A percentile compares a stretch with the other conserved stretches of the same genome.
phyloP scores from a whole-genome alignment of 139 green algal species.

The Picochlorum sp. region DNA sequence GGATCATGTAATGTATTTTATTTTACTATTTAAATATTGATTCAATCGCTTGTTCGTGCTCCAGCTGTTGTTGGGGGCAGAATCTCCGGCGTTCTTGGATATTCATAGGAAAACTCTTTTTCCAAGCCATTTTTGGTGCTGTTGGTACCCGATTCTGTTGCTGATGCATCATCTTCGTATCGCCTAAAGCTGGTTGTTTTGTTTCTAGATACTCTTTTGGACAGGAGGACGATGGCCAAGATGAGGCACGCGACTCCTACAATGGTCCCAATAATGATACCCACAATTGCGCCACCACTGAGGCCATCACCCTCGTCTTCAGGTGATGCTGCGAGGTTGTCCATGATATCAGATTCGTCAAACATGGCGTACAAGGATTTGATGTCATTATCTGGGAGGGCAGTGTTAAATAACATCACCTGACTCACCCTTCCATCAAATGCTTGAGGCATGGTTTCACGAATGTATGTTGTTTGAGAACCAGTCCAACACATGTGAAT shows the following conservation, averaged over 20 bases:
- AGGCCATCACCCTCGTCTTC: slow-evolving; percentile 4
- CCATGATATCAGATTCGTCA: not conserved
- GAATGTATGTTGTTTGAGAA: not conserved
- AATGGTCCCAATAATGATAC: slow-evolving; percentile 17
- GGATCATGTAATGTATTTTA: slow-evolving; percentile 1
- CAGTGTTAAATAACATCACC: slow-evolving; percentile 26
- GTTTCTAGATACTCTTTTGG: not conserved
- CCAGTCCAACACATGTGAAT: not conserved
- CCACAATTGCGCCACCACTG: slow-evolving; percentile 9
- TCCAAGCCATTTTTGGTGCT: no score
- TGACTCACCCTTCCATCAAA: slow-evolving; percentile 37
- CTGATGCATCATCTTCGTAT: slow-evolving; percentile 9
- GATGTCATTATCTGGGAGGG: slow-evolving; percentile 15
- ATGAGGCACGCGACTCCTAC: slow-evolving; percentile 5
- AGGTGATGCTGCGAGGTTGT: not conserved
- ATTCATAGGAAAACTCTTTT: no score
- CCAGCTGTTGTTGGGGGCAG: no score
- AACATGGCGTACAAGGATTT: slow-evolving; percentile 18
- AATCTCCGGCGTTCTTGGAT: no score
- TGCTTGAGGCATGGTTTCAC: not conserved
- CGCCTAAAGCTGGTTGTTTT: slow-evolving; percentile 11
- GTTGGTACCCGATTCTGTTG: not conserved
- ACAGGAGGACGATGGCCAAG: not conserved
- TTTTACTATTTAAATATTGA: not conserved
- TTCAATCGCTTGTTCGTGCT: not conserved